A percentile compares a stretch with the other conserved stretches of the same genome.
These are phyloP conservation scores for Cryptosporidium baileyi DNA, from an alignment of 169 alveolate species.

Conservation along the genomic window DNA sequence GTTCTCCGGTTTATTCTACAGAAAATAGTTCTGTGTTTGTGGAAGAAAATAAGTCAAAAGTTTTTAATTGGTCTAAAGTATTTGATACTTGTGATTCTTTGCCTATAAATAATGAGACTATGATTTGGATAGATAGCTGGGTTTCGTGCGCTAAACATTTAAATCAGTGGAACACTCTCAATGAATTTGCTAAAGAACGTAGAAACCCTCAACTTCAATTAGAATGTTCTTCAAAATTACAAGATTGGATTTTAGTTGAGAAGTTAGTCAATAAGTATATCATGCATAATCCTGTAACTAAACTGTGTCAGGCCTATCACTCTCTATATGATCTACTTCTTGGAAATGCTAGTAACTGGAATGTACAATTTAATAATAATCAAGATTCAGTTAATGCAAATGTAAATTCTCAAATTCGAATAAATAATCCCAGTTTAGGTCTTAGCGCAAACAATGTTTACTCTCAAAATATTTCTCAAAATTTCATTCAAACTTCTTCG, in stretches of 20 bases:
- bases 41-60: background rate
- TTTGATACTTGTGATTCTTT: background rate
- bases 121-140: conserved; percentile 80
- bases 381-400: background rate
- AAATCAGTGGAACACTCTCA: conserved; percentile 77
- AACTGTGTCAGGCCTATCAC: conserved; percentile 67
- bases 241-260: conserved; percentile 75
- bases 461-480: background rate
- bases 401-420: background rate
- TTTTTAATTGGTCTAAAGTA: background rate
- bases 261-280: conserved; percentile 72
- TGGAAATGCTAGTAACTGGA: conserved; percentile 27
- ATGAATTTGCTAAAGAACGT: conserved; percentile 78
- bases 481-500: background rate
- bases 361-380: background rate
- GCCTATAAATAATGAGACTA: conserved; percentile 56
- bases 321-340: conserved; percentile 57
- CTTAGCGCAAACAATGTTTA: background rate
- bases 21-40: background rate
- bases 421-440: background rate
- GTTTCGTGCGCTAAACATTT: conserved; percentile 76
- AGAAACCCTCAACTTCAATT: conserved; percentile 72
- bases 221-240: conserved; percentile 74
- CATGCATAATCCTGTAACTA: conserved; percentile 70
- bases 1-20: background rate